Evolutionary conservation across 1,284 basidiomycete genomes (phyloP).

Genomic region (Pseudozyma flocculosa): DNA sequence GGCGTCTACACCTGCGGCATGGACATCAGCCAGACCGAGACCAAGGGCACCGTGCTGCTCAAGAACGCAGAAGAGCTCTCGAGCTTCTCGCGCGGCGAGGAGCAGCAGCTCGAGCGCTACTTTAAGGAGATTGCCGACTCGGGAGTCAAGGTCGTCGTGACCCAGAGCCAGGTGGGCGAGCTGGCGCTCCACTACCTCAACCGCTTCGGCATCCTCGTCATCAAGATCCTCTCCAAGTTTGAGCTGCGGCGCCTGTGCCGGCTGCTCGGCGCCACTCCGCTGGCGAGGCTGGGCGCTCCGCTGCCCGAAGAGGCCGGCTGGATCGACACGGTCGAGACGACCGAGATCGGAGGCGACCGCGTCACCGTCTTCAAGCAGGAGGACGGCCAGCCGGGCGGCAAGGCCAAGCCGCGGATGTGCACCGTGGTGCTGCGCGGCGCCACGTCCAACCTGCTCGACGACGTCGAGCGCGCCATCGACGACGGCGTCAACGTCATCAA

Average conservation of each 20-base stretch:
- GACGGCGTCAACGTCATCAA: constrained; percentile 98
- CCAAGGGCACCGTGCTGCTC: constrained; percentile 95
- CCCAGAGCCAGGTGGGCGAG: constrained; percentile 88
- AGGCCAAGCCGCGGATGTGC: constrained; percentile 54
- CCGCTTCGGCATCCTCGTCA: constrained; percentile 85
- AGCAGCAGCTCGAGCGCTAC: constrained; percentile 63
- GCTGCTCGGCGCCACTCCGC: constrained; percentile 91
- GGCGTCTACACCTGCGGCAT: constrained; percentile 90
- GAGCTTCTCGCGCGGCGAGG: constrained; percentile 90
- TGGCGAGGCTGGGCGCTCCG: constrained; percentile 91
- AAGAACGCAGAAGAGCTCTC: constrained; percentile 92
- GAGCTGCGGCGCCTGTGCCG: constrained; percentile 90
- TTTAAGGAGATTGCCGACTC: constrained; percentile 95
- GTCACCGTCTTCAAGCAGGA: constrained; percentile 90
- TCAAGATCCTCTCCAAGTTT: constrained; percentile 98
- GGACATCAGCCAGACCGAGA: constrained; percentile 95
- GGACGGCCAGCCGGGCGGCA: constrained; percentile 56
- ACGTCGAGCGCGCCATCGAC: constrained; percentile 91
- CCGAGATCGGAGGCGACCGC: constrained; percentile 95
- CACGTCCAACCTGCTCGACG: constrained; percentile 90
- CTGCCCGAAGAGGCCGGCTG: constrained; percentile 93
- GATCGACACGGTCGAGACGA: constrained; percentile 90
- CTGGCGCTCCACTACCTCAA: constrained; percentile 97
- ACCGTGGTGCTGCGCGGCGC: constrained; percentile 67
- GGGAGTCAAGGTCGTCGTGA: constrained; percentile 89